Evolutionary conservation across 2,329 filamentous ascomycete species (phyloP).

Genomic region (Penicillium sp.): DNA sequence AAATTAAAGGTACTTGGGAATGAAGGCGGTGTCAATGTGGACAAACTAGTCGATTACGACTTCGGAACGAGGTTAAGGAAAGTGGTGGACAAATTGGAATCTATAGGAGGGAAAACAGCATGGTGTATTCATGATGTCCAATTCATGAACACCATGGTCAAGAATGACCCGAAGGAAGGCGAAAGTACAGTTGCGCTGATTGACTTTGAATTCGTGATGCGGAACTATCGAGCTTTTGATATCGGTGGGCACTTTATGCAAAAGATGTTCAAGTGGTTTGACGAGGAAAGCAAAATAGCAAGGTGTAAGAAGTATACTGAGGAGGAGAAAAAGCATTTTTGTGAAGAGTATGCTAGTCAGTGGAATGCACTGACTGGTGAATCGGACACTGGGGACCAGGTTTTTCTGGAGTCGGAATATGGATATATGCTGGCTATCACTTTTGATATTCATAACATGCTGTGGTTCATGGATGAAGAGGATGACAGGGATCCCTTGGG

Average conservation of each 20-base stretch:
- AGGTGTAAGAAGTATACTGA: conserved; percentile 18
- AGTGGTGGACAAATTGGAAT: conserved; percentile 12
- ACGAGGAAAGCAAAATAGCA: conserved; percentile 20
- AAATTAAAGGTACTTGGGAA: conserved; percentile 19
- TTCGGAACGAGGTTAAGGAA: conserved; percentile 12
- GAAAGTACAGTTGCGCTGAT: conserved; percentile 19
- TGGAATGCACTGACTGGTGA: conserved; percentile 23
- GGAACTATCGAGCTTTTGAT: conserved; percentile 22
- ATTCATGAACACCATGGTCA: conserved; percentile 24
- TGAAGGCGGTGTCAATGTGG: conserved; percentile 19
- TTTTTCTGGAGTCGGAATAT: conserved; percentile 20
- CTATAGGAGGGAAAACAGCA: conserved; percentile 13
- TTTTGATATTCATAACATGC: conserved; percentile 24
- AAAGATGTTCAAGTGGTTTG: conserved; percentile 27
- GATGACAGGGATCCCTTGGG: conserved; percentile 21
- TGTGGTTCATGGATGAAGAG: conserved; percentile 20
- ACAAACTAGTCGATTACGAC: conserved; percentile 21
- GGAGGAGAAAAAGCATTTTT: conserved; percentile 23
- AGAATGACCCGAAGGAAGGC: conserved; percentile 12
- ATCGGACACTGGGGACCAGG: conserved; percentile 20
- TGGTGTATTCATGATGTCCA: conserved; percentile 26
- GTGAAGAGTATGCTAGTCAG: conserved; percentile 21
- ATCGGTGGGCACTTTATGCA: conserved; percentile 26
- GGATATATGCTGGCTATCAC: conserved; percentile 22
- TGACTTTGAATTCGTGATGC: conserved; percentile 23